Conservation (phyloP, 768 basidiomycete species). For the Candolleomyces efflorescens region DNA sequence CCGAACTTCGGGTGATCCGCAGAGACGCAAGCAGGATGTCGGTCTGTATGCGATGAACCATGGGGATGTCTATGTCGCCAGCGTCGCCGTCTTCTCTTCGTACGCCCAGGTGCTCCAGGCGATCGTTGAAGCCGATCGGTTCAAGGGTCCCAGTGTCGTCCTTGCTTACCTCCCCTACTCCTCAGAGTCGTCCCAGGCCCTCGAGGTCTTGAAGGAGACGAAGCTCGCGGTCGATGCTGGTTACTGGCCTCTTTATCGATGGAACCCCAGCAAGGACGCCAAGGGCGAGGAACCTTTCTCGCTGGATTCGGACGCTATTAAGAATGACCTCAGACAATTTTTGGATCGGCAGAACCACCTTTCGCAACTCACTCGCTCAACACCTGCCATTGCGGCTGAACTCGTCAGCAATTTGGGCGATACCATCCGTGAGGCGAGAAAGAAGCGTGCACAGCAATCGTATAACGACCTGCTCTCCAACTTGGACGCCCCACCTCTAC, state of each 20-base stretch:
- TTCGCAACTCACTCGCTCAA: conserved; percentile 83
- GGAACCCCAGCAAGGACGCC: conserved; percentile 86
- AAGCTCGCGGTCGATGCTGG: conserved; percentile 95
- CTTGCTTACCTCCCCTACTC: conserved; percentile 93
- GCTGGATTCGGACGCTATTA: conserved; percentile 90
- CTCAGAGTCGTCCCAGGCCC: conserved; percentile 68
- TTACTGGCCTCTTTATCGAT: conserved; percentile 98
- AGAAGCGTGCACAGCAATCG: conserved; percentile 73
- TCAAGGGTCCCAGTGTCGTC: conserved; percentile 86
- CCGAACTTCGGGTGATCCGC: conserved; percentile 62
- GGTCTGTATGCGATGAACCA: conserved; percentile 99
- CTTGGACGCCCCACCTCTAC: conserved; percentile 84
- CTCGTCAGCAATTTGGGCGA: conserved; percentile 83
- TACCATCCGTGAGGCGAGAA: conserved; percentile 78
- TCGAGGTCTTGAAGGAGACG: conserved; percentile 94
- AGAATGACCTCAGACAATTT: conserved; percentile 90
- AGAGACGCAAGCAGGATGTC: conserved; percentile 90
- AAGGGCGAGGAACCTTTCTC: conserved; percentile 80
- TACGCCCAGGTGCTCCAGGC: conserved; percentile 93
- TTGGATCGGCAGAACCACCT: conserved; percentile 96
- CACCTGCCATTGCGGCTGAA: conserved; percentile 76
- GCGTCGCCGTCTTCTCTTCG: conserved; percentile 92
- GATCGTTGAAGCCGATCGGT: conserved; percentile 85
- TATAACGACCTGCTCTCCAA: conserved; percentile 81
- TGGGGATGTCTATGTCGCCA: conserved; percentile 94